Evolutionary conservation across 1,284 basidiomycete species (phyloP).

Genomic region (Thelephora terrestris): DNA sequence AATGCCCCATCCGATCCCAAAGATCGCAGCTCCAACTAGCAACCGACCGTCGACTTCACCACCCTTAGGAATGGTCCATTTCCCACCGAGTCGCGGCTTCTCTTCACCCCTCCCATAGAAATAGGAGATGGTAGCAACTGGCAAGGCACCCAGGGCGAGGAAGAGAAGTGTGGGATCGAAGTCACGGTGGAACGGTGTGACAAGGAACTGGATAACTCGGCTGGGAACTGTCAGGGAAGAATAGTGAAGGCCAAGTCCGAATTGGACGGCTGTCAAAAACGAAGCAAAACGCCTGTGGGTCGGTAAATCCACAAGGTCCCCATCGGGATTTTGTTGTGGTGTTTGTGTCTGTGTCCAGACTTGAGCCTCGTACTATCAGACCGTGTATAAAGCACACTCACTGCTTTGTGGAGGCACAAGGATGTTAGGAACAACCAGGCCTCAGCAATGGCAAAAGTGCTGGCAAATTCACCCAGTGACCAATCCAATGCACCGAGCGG

Average conservation of each 20-base stretch:
- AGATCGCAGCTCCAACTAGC: conserved; percentile 43
- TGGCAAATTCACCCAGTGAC: conserved; percentile 26
- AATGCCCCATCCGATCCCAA: conserved; percentile 62
- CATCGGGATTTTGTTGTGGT: too few relatives aligned
- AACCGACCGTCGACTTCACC: conserved; percentile 38
- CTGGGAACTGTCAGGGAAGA: conserved; percentile 43
- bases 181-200: conserved; percentile 34
- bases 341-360: neutral
- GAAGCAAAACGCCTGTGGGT: neutral
- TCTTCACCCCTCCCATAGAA: conserved; percentile 13
- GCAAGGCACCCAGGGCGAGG: conserved; percentile 38
- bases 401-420: conserved; percentile 25
- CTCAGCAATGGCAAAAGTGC: conserved; percentile 29
- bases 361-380: neutral
- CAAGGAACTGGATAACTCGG: conserved; percentile 48
- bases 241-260: conserved; percentile 46
- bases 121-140: conserved; percentile 32
- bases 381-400: conserved; percentile 8
- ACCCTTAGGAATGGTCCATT: conserved; percentile 29
- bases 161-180: conserved; percentile 46
- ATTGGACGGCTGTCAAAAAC: conserved; percentile 37
- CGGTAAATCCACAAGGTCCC: neutral
- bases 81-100: conserved; percentile 9
- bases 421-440: conserved; percentile 26
- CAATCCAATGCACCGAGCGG: conserved; percentile 20